Percentiles rank a stretch among this genome's conserved stretches.
Conservation (phyloP, 1,139 yeast species). For the Kazachstania sp. region DNA sequence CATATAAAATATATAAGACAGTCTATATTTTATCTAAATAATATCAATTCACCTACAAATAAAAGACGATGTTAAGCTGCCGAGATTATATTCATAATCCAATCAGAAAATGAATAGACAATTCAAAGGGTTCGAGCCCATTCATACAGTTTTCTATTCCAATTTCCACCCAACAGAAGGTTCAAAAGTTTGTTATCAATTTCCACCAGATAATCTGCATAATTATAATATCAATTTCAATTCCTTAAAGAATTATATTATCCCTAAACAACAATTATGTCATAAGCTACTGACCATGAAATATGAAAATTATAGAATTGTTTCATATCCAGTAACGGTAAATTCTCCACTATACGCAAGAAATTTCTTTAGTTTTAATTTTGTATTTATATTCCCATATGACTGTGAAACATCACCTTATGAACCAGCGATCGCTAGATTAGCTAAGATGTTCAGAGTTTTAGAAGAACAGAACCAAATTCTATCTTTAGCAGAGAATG, state of each 20-base stretch:
- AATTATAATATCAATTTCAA: slow-evolving; percentile 67
- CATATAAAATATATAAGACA: too few species aligned
- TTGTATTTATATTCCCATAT: slow-evolving; percentile 83
- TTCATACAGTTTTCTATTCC: slow-evolving; percentile 78
- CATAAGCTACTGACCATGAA: slow-evolving; percentile 70
- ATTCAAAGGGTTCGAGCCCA: slow-evolving; percentile 43
- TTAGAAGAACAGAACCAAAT: slow-evolving; percentile 82
- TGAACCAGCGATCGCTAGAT: slow-evolving; percentile 72
- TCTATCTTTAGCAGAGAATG: slow-evolving; percentile 46
- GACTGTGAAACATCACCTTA: slow-evolving; percentile 77
- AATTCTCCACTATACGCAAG: slow-evolving; percentile 70
- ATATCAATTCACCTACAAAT: too few species aligned
- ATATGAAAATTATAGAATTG: slow-evolving; percentile 58
- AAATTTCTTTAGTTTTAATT: slow-evolving; percentile 85
- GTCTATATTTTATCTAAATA: too few species aligned
- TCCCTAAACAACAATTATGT: slow-evolving; percentile 89
- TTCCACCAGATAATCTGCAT: slow-evolving; percentile 52
- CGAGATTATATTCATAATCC: not conserved
- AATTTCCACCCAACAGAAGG: slow-evolving; percentile 95
- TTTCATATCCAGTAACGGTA: slow-evolving; percentile 88
- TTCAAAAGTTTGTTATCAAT: slow-evolving; percentile 86
- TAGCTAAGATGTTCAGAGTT: slow-evolving; percentile 84
- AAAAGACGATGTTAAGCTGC: not conserved
- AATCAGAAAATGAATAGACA: slow-evolving; percentile 5
- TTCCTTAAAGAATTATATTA: slow-evolving; percentile 77